A percentile compares a stretch with the other conserved stretches of the same genome.
Conservation (phyloP, 139 green algal genomes). For the Protoeuglena noctilucae region DNA sequence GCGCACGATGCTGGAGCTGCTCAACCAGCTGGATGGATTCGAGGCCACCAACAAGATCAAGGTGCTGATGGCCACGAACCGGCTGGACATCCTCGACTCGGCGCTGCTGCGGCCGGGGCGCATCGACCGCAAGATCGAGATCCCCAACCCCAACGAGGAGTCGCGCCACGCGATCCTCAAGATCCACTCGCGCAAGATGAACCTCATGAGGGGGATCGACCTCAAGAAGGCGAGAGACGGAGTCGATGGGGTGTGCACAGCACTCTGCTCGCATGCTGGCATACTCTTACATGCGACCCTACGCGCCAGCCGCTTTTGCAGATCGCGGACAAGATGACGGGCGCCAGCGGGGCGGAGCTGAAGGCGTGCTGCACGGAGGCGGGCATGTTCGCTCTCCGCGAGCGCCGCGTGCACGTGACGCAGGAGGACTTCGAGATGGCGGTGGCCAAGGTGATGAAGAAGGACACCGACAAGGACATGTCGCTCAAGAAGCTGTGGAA, state of each 20-base stretch:
- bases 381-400: conserved; percentile 95
- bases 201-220: conserved; percentile 86
- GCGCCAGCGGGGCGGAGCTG: conserved; percentile 79
- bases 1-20: conserved; percentile 97
- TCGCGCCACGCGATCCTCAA: conserved; percentile 85
- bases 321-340: conserved; percentile 81
- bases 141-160: conserved; percentile 87
- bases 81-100: conserved; percentile 95
- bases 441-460: conserved; percentile 93
- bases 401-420: conserved; percentile 93
- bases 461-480: conserved; percentile 89
- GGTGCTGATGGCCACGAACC: conserved; percentile 97
- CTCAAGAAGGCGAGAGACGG: conserved; percentile 52
- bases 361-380: conserved; percentile 96
- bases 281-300: no score
- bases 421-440: conserved; percentile 99
- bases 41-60: conserved; percentile 99
- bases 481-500: conserved; percentile 93
- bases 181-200: conserved; percentile 88
- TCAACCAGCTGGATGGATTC: conserved; percentile 99
- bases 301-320: no score
- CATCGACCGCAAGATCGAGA: conserved; percentile 99
- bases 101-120: conserved; percentile 91
- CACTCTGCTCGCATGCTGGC: no score
- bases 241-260: no score